phyloP scores from a whole-genome alignment of 2,329 filamentous ascomycete species.

The Alternaria alternata region DNA sequence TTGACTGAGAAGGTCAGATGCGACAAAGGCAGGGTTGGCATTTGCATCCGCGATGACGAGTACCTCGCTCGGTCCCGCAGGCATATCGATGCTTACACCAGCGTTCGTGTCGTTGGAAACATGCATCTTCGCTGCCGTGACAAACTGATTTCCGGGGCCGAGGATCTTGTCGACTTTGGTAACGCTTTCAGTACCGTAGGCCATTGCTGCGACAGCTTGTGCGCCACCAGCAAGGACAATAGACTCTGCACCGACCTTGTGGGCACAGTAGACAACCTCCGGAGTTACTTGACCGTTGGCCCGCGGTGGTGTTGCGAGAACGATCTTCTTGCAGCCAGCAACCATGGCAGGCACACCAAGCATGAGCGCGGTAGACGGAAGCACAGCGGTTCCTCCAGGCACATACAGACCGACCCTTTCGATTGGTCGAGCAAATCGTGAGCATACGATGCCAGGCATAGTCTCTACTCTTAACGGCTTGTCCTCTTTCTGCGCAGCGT shows the following conservation, averaged over 20 bases:
- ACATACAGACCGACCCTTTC: conserved; percentile 97
- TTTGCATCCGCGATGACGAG: conserved; percentile 91
- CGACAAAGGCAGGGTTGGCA: conserved; percentile 92
- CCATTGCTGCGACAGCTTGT: conserved; percentile 94
- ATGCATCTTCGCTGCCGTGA: conserved; percentile 98
- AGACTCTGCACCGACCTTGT: conserved; percentile 94
- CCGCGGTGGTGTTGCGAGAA: conserved; percentile 89
- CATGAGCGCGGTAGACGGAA: conserved; percentile 97
- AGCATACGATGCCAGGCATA: conserved; percentile 96
- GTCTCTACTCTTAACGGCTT: conserved; percentile 88
- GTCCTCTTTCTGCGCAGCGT: conserved; percentile 86
- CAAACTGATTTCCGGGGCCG: conserved; percentile 96
- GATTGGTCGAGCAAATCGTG: conserved; percentile 89
- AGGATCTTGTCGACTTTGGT: conserved; percentile 99
- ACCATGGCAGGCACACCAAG: conserved; percentile 97
- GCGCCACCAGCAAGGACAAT: conserved; percentile 96
- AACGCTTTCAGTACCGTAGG: conserved; percentile 93
- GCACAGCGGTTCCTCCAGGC: conserved; percentile 93
- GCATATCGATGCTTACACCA: conserved; percentile 97
- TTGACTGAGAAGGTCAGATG: conserved; percentile 91
- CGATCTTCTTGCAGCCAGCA: conserved; percentile 93
- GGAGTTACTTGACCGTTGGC: conserved; percentile 90
- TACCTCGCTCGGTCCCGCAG: conserved; percentile 93
- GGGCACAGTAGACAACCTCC: conserved; percentile 95
- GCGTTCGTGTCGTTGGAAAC: conserved; percentile 97